Conservation (phyloP, 352 stramenopile species). For the Pythium apleroticum region DNA sequence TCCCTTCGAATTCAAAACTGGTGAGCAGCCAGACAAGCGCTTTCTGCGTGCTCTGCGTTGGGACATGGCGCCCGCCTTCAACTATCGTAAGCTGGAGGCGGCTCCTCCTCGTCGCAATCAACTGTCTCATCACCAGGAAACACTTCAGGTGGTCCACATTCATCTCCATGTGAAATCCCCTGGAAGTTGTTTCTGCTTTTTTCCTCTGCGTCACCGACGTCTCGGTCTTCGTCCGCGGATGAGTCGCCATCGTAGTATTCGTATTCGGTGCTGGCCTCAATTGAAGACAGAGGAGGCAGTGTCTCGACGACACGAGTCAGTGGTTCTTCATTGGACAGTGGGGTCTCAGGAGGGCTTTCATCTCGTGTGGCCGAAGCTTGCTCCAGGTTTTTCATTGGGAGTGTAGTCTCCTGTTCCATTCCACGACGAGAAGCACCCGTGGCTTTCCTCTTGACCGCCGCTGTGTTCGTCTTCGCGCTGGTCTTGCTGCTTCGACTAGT, state of each 20-base stretch:
- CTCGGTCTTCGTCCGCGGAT: constrained; percentile 2
- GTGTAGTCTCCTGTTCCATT: no score
- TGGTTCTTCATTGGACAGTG: neutral
- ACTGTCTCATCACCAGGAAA: constrained; percentile 11
- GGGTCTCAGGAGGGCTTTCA: neutral
- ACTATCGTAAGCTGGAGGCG: constrained; percentile 21
- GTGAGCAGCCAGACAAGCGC: neutral
- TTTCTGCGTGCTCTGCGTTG: constrained; percentile 1
- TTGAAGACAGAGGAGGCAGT: neutral
- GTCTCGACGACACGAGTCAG: neutral
- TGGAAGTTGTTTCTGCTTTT: neutral
- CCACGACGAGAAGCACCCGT: no score
- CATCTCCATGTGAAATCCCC: neutral
- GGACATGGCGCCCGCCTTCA: constrained; percentile 8
- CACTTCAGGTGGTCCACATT: constrained; percentile 1
- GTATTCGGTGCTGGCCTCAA: neutral
- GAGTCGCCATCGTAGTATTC: constrained; percentile 3
- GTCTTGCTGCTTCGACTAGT: neutral
- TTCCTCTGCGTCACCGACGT: constrained; percentile 4
- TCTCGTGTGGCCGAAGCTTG: neutral
- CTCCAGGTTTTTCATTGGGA: no score
- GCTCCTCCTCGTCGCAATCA: constrained; percentile 25
- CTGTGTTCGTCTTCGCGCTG: neutral
- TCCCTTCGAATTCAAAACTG: constrained; percentile 4
- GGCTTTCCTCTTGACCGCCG: no score